A percentile compares a stretch with the other conserved stretches of the same genome.
Evolutionary conservation across 176 grass and related monocot species (phyloP).

Genomic region (Sorghum bicolor): DNA sequence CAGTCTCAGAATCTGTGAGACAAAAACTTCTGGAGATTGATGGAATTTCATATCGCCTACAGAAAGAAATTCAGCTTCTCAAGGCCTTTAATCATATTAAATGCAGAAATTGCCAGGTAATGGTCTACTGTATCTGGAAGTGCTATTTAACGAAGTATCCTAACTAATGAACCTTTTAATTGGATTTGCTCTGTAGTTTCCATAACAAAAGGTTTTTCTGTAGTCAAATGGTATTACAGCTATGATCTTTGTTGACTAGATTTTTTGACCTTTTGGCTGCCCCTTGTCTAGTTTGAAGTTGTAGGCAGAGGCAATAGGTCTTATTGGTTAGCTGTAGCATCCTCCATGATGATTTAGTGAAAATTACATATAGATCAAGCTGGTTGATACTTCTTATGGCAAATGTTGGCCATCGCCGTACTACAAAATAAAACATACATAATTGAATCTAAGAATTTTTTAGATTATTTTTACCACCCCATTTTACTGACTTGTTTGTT

Average conservation of each 20-base stretch:
- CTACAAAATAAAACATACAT: not conserved
- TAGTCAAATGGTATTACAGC: constrained; percentile 20
- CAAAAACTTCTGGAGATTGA: constrained; percentile 89
- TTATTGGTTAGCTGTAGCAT: not conserved
- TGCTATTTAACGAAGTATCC: not conserved
- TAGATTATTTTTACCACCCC: not conserved
- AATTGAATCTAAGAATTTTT: not conserved
- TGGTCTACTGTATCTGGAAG: constrained; percentile 16
- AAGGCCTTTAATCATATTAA: constrained; percentile 75
- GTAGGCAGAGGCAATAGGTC: not conserved
- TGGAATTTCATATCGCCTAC: constrained; percentile 82
- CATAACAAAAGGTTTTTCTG: not conserved
- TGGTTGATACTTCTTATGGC: not conserved
- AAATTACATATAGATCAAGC: not conserved
- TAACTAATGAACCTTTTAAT: not conserved
- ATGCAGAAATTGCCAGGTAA: constrained; percentile 83
- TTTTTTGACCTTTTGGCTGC: not conserved
- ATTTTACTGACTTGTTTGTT: constrained; percentile 12
- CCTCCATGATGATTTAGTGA: constrained; percentile 18
- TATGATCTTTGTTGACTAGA: not conserved
- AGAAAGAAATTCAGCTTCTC: constrained; percentile 86
- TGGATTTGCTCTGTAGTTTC: not conserved
- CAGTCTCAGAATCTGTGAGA: constrained; percentile 75
- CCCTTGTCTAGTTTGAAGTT: not conserved
- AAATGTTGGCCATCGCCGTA: not conserved